Conservation (phyloP, 257 asterid species). For the Solanum paucissectum region DNA sequence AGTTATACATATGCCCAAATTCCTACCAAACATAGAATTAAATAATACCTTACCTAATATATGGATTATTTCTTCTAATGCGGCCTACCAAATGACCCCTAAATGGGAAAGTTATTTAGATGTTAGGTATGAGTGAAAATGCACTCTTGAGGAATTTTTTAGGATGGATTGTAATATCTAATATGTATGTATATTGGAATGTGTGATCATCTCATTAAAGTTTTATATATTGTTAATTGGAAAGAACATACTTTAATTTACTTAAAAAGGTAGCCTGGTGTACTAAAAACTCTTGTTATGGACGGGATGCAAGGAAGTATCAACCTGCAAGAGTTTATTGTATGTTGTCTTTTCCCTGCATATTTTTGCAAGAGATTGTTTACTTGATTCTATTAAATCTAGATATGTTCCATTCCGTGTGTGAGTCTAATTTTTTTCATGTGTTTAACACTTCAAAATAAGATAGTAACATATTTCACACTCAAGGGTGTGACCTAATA, state of each 20-base stretch:
- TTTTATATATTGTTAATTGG: neutral
- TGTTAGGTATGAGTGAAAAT: neutral
- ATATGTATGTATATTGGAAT: neutral
- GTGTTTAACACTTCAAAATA: neutral
- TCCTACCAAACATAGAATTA: too few species aligned
- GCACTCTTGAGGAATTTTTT: neutral
- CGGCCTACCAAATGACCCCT: too few species aligned
- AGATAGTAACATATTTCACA: neutral
- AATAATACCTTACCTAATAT: too few species aligned
- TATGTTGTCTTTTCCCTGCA: neutral
- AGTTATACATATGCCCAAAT: too few species aligned
- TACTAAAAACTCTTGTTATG: neutral
- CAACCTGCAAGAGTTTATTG: neutral
- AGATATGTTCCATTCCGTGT: neutral
- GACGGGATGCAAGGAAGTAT: neutral
- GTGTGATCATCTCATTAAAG: neutral
- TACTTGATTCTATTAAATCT: neutral
- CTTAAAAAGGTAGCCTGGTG: neutral
- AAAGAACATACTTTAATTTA: neutral
- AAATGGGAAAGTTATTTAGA: conserved; percentile 10
- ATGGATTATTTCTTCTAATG: too few species aligned
- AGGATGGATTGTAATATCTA: neutral
- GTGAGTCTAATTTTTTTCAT: neutral
- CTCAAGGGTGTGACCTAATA: neutral
- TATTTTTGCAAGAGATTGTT: neutral